phyloP scores from a whole-genome alignment of 164 flowering plant genomes.

The Umbellularia californica region DNA sequence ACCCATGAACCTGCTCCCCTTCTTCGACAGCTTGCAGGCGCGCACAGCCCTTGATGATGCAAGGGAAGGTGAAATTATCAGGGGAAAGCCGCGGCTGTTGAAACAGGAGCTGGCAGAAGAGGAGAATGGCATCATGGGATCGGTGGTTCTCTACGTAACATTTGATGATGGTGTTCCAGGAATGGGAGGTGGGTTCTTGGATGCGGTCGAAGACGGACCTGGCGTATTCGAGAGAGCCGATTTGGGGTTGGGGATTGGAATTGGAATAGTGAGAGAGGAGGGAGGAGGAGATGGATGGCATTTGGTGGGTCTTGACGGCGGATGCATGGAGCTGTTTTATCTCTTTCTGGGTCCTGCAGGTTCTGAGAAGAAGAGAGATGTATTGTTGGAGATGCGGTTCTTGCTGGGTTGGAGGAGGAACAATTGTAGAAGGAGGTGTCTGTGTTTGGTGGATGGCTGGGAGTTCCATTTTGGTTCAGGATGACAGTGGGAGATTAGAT shows the following conservation, averaged over 20 bases:
- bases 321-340: slow-evolving; percentile 14
- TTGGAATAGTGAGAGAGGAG: slow-evolving; percentile 12
- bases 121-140: slow-evolving; percentile 24
- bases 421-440: not conserved
- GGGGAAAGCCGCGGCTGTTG: slow-evolving; percentile 7
- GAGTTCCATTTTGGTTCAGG: no score
- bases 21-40: slow-evolving; percentile 23
- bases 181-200: slow-evolving; percentile 18
- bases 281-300: slow-evolving; percentile 9
- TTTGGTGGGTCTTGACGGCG: slow-evolving; percentile 14
- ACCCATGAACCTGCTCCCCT: slow-evolving; percentile 43
- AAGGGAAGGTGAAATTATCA: slow-evolving; percentile 32
- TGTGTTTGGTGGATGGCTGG: no score
- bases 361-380: slow-evolving; percentile 3
- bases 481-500: no score
- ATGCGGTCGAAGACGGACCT: slow-evolving; percentile 24
- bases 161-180: slow-evolving; percentile 35
- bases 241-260: slow-evolving; percentile 2
- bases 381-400: not conserved
- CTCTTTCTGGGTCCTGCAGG: slow-evolving; percentile 4
- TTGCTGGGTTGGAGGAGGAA: not conserved
- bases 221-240: slow-evolving; percentile 11
- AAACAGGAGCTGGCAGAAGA: slow-evolving; percentile 24
- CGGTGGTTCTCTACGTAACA: slow-evolving; percentile 26
- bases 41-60: slow-evolving; percentile 37